Conservation (phyloP, 2,329 filamentous ascomycete species). For the Talaromyces atroroseus region DNA sequence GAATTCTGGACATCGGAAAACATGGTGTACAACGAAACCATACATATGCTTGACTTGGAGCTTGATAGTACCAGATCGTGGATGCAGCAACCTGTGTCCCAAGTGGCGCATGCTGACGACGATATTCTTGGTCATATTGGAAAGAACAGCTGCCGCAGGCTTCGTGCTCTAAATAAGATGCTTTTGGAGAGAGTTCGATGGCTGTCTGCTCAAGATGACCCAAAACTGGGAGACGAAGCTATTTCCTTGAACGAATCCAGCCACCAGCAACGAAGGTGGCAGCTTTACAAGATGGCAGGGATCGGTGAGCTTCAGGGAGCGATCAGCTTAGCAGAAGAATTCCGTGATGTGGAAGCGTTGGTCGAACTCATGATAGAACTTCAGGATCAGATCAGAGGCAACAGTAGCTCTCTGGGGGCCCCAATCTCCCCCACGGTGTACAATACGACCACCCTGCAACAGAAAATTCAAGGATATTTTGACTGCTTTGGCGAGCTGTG, state of each 20-base stretch:
- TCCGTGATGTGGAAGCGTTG: slow-evolving; percentile 58
- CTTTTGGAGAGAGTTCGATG: slow-evolving; percentile 57
- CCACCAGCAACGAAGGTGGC: slow-evolving; percentile 38
- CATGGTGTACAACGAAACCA: slow-evolving; percentile 34
- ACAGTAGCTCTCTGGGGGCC: background rate
- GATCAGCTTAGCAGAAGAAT: slow-evolving; percentile 57
- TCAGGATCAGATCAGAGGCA: slow-evolving; percentile 32
- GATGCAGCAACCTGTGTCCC: slow-evolving; percentile 28
- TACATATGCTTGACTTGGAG: slow-evolving; percentile 36
- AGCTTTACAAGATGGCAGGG: slow-evolving; percentile 43
- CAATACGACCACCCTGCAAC: slow-evolving; percentile 30
- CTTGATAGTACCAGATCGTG: slow-evolving; percentile 37
- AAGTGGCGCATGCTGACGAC: slow-evolving; percentile 27
- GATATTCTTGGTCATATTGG: slow-evolving; percentile 44
- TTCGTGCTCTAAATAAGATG: slow-evolving; percentile 54
- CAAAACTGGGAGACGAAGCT: slow-evolving; percentile 45
- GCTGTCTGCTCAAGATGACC: slow-evolving; percentile 49
- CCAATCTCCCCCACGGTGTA: slow-evolving; percentile 14
- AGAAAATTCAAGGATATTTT: slow-evolving; percentile 44
- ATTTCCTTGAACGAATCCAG: slow-evolving; percentile 42
- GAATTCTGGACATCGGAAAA: slow-evolving; percentile 77
- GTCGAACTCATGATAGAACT: slow-evolving; percentile 46
- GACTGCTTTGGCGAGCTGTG: slow-evolving; percentile 46
- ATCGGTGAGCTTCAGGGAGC: slow-evolving; percentile 54
- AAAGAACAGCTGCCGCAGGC: slow-evolving; percentile 47